phyloP scores from a whole-genome alignment of 73 alveolate species.

The Paramecium biaurelia region DNA sequence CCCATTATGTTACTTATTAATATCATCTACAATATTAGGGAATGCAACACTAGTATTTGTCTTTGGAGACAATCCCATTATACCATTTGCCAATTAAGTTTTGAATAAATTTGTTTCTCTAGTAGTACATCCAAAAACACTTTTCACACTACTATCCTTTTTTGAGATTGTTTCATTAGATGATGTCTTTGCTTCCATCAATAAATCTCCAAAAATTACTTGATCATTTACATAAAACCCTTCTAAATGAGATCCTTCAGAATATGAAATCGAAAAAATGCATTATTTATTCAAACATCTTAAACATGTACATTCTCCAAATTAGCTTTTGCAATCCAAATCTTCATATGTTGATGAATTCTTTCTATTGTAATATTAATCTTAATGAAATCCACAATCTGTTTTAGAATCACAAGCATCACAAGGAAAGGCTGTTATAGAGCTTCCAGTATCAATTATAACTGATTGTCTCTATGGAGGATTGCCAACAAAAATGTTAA shows the following conservation, averaged over 20 bases:
- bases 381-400: constrained; percentile 83
- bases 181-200: neutral
- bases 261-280: constrained; percentile 65
- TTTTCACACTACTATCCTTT: neutral
- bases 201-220: constrained; percentile 71
- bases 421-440: constrained; percentile 92
- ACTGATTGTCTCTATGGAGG: constrained; percentile 77
- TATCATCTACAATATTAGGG: constrained; percentile 72
- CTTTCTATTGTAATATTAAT: neutral
- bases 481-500: constrained; percentile 74
- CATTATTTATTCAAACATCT: constrained; percentile 64
- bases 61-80: constrained; percentile 78
- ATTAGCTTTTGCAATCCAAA: neutral
- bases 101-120: constrained; percentile 86
- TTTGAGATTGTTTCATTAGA: neutral
- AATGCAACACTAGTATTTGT: neutral
- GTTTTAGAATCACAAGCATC: constrained; percentile 55
- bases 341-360: constrained; percentile 26
- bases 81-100: constrained; percentile 91
- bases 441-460: constrained; percentile 89
- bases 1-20: constrained; percentile 64
- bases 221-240: constrained; percentile 71
- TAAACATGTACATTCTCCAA: constrained; percentile 29
- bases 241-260: constrained; percentile 74
- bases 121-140: constrained; percentile 85